A percentile compares a stretch with the other conserved stretches of the same genome.
Conservation (phyloP, 306 rosid genomes). For the Medicago truncatula region MtrunA17r5.0-ANR NC_053048.1:39248501-39249000, state of each 20-base stretch:
- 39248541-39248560: neutral
- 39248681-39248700: conserved; percentile 31
- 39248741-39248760: conserved; percentile 22
- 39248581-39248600: neutral
- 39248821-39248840: conserved; percentile 12
- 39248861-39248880: conserved; percentile 6
- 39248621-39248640: conserved; percentile 25
- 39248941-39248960: too few relatives aligned
- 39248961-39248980: too few relatives aligned
- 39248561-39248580: neutral
- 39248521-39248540: conserved; percentile 5
- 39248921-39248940: too few relatives aligned
- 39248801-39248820: neutral
- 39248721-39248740: conserved; percentile 40
- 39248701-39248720: conserved; percentile 31
- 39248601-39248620: neutral
- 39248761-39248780: conserved; percentile 28
- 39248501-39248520: neutral
- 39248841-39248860: neutral
- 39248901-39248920: too few relatives aligned
- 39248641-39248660: neutral
- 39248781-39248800: neutral
- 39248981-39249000: too few relatives aligned
- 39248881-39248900: conserved; percentile 8
- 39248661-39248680: neutral